Base-by-base conservation (phyloP, 805 yeast genomes). In the Candida manassasensis region DNA sequence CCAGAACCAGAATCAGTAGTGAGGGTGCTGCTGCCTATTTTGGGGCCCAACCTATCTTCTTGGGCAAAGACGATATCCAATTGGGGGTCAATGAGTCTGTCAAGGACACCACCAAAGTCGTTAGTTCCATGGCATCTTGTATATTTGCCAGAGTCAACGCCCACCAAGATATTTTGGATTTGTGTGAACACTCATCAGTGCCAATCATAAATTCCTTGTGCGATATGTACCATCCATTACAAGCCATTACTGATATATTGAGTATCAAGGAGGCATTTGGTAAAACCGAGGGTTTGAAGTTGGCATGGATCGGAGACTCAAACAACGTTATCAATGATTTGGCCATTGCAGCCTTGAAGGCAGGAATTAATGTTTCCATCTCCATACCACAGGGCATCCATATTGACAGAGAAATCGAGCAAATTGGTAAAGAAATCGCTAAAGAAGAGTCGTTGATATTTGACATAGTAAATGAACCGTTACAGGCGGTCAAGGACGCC, bases 241-340 rank as follows among this genome's bases (percentile, higher is more conserved):
- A 93, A 64, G 95, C 97, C 3, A 84, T 93, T 44, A 80, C 97
- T 38, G 98, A 93, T 58, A 49, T 93, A 38, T 64, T 86, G 46
- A 89, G 97, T 3, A 83, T 93, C 40, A 78, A 81, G 44, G 97
- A 93, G 61, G 61, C 79, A 3, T 84, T 85, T 51, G 75, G 78
- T 3, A 63, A 59, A 19, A 61, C 73, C 1, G 57, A 75, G 43
- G 79, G 77, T 4, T 71, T 88, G 44, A 89, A 87, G 49, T 63
- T 90, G 32, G 79, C 96, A 2, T 90, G 98, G 98, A 79, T 93
- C 13, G 98, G 98, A 40, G 98, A 90, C 58, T 81, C 97, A 19
- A 93, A 93, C 59, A 93, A 93, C 52, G 97, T 93, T 21, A 81
- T 93, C 41, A 90, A 93, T 58, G 98, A 93, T 63, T 72, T 93